These are phyloP conservation scores for Dissophora ornata DNA, from an alignment of 192 early-diverging fungal genomes.

Conservation along the genomic window DNA sequence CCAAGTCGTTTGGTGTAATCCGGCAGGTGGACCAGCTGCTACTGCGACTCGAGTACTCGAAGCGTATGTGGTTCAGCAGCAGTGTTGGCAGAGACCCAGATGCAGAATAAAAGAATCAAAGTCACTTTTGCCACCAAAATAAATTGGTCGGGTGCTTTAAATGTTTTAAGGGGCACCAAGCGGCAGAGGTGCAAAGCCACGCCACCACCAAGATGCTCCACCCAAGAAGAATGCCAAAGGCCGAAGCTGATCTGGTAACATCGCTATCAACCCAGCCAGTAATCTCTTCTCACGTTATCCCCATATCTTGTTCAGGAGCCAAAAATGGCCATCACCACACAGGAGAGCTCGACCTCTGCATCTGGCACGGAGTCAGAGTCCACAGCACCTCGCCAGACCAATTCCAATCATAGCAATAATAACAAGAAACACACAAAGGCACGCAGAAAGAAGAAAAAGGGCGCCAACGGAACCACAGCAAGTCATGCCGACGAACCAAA, in stretches of 20 bases:
- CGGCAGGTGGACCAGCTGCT: constrained; percentile 43
- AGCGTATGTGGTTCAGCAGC: constrained; percentile 34
- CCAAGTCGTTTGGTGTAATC: constrained; percentile 25
- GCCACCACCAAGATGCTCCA: no score
- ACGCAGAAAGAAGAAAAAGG: constrained; percentile 53
- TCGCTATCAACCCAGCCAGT: no score
- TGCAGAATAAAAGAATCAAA: background rate
- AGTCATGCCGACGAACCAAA: constrained; percentile 7
- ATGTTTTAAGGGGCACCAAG: background rate
- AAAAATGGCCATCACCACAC: constrained; percentile 41
- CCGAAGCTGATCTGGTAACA: no score
- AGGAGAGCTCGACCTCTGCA: constrained; percentile 9
- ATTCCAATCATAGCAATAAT: constrained; percentile 5
- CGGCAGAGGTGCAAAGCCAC: background rate
- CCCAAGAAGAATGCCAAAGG: no score
- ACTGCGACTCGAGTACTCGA: constrained; percentile 38
- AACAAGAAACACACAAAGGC: constrained; percentile 26
- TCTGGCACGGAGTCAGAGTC: constrained; percentile 26
- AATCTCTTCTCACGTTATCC: no score
- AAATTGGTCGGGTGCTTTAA: no score
- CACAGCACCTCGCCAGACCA: background rate
- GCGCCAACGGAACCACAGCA: background rate
- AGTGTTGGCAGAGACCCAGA: background rate
- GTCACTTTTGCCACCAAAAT: no score
- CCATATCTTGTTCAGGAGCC: no score